Evolutionary conservation across 768 basidiomycete species (phyloP), one percentile per base, ranked within the genome.

Genomic region (Suillus plorans): DNA sequence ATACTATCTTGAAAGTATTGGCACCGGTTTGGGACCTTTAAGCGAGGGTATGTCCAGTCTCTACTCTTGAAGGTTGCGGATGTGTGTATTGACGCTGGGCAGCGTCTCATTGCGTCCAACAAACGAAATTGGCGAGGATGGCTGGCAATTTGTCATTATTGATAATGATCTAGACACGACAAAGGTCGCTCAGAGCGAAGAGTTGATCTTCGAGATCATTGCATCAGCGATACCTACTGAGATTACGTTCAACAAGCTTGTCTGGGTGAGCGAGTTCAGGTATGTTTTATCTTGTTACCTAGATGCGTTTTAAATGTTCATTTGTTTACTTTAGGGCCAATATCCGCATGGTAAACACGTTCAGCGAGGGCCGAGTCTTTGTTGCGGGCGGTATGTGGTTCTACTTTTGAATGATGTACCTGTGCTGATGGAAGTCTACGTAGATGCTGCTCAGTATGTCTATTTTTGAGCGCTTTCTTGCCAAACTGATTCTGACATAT

Each of bases 11-110:
- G 4, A 18, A 57, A 57, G 64, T 20, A 65, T 45, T 65, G 64
- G 64, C 64, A 83, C 64, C 80, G 79, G 71, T 83, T 82, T 80
- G 81, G 83, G 1, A 78, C 79, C 45, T 68, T 16, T 14, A 18
- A 14, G 7, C 20, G 1, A 34, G 22, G 22, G 49, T 50, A 28
- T 18, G 34, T 47, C 12, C 10, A 47, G n/a, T 22, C 5, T 47
- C 45, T 22, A 4, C n/a, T 12, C 45, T 22, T 10, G 31, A 34
- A 4, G 2, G 5, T 50, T 55, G 39, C 36, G 16, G 9, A 58
- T 39, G 16, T 52, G n/a, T 47, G 5, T 47, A 63, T 41, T 61
- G 14, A 63, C 18, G 12, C 28, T 1, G 36, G 52, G 20, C 44
- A 67, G 67, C n/a, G n/a, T 61, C 25, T 39, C 60, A 16, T 41